These are phyloP conservation scores for Amanita thiersii DNA, from an alignment of 768 basidiomycete genomes.

Conservation along the genomic window DNA sequence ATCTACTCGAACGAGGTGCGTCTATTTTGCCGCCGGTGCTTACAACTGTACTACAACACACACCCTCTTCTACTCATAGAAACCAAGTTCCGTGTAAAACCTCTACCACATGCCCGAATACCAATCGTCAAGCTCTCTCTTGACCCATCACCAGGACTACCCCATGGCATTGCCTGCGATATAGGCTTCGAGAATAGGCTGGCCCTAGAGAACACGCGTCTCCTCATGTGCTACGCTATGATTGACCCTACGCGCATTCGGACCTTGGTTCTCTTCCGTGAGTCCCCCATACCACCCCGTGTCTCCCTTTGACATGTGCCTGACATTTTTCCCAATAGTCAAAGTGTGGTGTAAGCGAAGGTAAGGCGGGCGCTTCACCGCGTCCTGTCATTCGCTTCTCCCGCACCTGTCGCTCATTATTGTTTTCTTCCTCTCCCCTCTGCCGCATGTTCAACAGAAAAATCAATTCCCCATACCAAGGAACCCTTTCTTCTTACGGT, in stretches of 20 bases:
- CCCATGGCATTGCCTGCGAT: conserved; percentile 91
- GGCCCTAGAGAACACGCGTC: conserved; percentile 92
- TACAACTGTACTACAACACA: conserved; percentile 9
- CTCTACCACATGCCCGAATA: conserved; percentile 93
- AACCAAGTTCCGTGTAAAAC: conserved; percentile 94
- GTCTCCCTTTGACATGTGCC: conserved; percentile 3
- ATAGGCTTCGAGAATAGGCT: conserved; percentile 98
- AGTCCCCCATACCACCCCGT: conserved; percentile 28
- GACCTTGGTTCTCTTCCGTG: conserved; percentile 93
- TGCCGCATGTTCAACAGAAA: conserved; percentile 42
- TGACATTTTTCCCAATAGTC: conserved; percentile 41
- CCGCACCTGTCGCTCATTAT: background rate
- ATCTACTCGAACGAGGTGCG: conserved; percentile 87
- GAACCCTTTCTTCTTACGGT: conserved; percentile 94
- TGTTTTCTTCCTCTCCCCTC: conserved; percentile 3
- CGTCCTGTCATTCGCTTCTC: background rate
- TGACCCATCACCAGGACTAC: conserved; percentile 74
- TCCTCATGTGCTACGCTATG: conserved; percentile 96
- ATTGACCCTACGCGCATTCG: conserved; percentile 91
- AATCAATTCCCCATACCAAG: conserved; percentile 98
- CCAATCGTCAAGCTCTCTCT: conserved; percentile 97
- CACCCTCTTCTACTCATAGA: conserved; percentile 38
- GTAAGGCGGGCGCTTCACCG: conserved; percentile 28
- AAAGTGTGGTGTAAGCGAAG: conserved; percentile 99
- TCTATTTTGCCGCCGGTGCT: conserved; percentile 13